Evolutionary conservation across 495 filamentous ascomycete species (phyloP), one percentile per base, ranked within the genome.

Genomic region (Saxophila tyrrhenica): DNA sequence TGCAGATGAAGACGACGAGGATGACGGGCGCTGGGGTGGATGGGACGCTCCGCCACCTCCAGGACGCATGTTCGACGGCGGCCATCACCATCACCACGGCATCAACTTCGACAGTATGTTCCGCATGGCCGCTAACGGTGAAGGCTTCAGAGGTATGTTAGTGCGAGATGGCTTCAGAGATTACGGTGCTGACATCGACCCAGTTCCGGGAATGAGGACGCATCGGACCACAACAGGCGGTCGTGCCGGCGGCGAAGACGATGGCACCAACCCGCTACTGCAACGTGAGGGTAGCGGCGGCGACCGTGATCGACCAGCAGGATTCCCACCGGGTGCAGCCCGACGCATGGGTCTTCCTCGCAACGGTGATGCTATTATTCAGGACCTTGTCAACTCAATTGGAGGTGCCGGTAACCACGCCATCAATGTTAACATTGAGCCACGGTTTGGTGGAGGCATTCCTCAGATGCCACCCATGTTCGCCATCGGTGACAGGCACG

Each of bases 261-360:
- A 94, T 62, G 87, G 87, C 17, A 74, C 76, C 2, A 94, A 95
- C 63, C 89, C 89, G 47, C 73, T 95, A 15, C 78, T 75, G 48
- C 67, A 67, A 39, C 70, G 70, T 19, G 52, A 44, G 25, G 53
- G 51, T 21, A 16, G 46, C 25, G 38, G 29, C 10, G 48, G 51
- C n/a, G 55, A 52, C 17, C 47, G 62, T 25, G 48, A 54, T 13
- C 38, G 58, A 25, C 50, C 52, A 2, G 2, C 54, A 66, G 55
- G 55, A 11, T 49, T 50, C 50, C 69, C 66, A 63, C 42, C n/a
- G n/a, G 35, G 39, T 17, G 11, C 17, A 29, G 47, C 23, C 19
- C 53, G 53, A 20, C 53, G 47, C 21, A 49, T 17, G 8, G 17
- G 35, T 15, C 43, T 45, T 49, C 45, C 24, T 32, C 54, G 25